Percentiles rank a stretch among this genome's conserved stretches.
phyloP scores from a whole-genome alignment of 2,329 filamentous ascomycete species.

The Fusarium anthophilum region DNA sequence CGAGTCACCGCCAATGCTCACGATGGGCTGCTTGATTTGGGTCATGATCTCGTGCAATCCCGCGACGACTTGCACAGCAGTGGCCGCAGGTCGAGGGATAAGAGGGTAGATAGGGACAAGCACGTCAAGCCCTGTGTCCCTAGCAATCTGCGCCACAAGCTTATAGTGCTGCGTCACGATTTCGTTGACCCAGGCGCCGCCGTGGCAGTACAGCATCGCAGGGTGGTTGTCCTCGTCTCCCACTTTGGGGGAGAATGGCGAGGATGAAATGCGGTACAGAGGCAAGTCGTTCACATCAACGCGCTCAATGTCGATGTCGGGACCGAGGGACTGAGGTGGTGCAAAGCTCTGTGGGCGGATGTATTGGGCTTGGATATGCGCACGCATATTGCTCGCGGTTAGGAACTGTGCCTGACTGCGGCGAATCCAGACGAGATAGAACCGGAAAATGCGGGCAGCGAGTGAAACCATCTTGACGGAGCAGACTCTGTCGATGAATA shows the following conservation, averaged over 20 bases:
- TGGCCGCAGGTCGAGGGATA: not conserved
- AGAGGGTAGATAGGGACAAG: not conserved
- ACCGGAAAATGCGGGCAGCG: not conserved
- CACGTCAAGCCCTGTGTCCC: not conserved
- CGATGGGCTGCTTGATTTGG: not conserved
- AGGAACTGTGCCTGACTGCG: not conserved
- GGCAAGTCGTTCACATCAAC: not conserved
- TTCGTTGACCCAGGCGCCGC: not conserved
- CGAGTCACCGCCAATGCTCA: not conserved
- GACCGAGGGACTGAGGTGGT: not conserved
- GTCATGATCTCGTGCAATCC: not conserved
- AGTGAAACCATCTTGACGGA: not conserved
- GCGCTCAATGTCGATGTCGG: not conserved
- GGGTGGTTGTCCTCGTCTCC: not conserved
- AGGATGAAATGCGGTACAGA: not conserved
- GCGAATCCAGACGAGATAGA: not conserved
- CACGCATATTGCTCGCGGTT: not conserved
- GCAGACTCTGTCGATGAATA: not conserved
- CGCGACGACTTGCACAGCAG: not conserved
- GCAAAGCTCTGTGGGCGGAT: not conserved
- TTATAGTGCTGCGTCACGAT: not conserved
- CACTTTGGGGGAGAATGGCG: not conserved
- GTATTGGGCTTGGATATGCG: not conserved
- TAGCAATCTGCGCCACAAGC: not conserved
- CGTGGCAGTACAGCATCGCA: not conserved